A percentile compares a stretch with the other conserved stretches of the same genome.
These are phyloP conservation scores for Trypanosoma theileri DNA, from an alignment of 208 protist species.

Conservation along the genomic window DNA sequence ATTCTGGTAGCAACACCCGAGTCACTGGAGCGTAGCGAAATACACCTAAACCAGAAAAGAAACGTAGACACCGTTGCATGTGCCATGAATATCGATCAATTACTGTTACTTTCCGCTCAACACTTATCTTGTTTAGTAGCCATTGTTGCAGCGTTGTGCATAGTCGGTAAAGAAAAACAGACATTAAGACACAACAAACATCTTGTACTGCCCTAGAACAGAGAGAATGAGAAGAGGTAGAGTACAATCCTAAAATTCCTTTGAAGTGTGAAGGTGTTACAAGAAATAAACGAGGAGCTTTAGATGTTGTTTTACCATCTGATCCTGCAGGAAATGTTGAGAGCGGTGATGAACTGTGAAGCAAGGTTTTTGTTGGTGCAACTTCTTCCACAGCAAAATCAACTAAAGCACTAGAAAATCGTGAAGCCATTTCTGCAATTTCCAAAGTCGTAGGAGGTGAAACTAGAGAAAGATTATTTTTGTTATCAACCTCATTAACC, in stretches of 20 bases:
- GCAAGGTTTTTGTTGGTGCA: not conserved
- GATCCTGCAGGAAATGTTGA: not conserved
- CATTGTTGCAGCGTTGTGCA: slow-evolving; percentile 5
- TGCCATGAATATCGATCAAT: slow-evolving; percentile 3
- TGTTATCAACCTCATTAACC: not conserved
- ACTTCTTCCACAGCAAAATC: slow-evolving; percentile 21
- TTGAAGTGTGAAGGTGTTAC: slow-evolving; percentile 18
- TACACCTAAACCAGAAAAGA: slow-evolving; percentile 19
- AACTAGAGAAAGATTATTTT: not conserved
- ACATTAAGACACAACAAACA: slow-evolving; percentile 26
- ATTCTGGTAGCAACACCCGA: slow-evolving; percentile 22
- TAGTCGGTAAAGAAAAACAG: slow-evolving; percentile 26
- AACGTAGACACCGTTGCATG: slow-evolving; percentile 22
- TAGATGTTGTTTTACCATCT: not conserved
- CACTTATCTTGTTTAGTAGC: slow-evolving; percentile 9
- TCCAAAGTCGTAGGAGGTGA: slow-evolving; percentile 10
- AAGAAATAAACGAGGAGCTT: slow-evolving; percentile 16
- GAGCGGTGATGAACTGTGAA: not conserved
- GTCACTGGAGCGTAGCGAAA: slow-evolving; percentile 19
- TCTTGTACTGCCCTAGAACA: slow-evolving; percentile 3
- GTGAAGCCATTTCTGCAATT: slow-evolving; percentile 1
- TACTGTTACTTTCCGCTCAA: slow-evolving; percentile 1
- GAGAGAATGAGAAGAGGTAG: not conserved
- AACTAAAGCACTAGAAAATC: slow-evolving; percentile 13
- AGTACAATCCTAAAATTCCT: not conserved